Evolutionary conservation across 805 yeast species (phyloP), one percentile per base, ranked within the genome.

Genomic region (Kluyveromyces dobzhanskii): DNA sequence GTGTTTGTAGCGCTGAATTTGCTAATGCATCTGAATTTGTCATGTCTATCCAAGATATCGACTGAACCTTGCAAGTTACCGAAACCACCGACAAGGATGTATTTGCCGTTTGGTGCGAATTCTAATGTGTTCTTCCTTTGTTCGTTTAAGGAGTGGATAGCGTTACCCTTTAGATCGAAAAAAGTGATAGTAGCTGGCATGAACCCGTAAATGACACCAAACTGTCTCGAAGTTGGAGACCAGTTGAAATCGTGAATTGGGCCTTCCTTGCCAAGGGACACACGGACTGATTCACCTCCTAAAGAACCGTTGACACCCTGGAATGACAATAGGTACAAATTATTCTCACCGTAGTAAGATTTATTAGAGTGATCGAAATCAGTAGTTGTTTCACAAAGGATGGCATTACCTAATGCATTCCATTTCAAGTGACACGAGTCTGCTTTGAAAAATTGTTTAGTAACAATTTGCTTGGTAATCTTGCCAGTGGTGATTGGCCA

Each of bases 21-120:
- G 16, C 87, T 70, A 38, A 92, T 75, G 60, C 85, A 84, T 40
- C 71, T 65, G 61, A 87, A 90, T 62, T 84, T 82, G 57, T 81
- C 78, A 60, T 79, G 85, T 58, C 97, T 83, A 67, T 92, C 98
- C 57, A 87, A 79, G 44, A 92, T 81, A 59, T 94, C 97, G 42
- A 92, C 94, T 12, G 88, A 78, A 44, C 99, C 99, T 67, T 90
- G 97, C 59, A 92, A 74, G 63, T 92, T 92, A 53, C 99, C 99
- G 64, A 92, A 92, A 3, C 99, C 99, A 8, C 96, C 97, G 45
- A 88, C 90, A 44, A 92, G 69, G 36, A 94, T 80, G 53, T 78
- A 90, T 51, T 85, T 77, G 28, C 94, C 97, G 55, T 88, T 94
- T 5, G 98, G 98, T 7, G 97, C 87, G 62, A 85, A 92, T 46